Evolutionary conservation across 495 filamentous ascomycete species (phyloP), one percentile per base, ranked within the genome.

Genomic region (Xylaria scruposa): DNA sequence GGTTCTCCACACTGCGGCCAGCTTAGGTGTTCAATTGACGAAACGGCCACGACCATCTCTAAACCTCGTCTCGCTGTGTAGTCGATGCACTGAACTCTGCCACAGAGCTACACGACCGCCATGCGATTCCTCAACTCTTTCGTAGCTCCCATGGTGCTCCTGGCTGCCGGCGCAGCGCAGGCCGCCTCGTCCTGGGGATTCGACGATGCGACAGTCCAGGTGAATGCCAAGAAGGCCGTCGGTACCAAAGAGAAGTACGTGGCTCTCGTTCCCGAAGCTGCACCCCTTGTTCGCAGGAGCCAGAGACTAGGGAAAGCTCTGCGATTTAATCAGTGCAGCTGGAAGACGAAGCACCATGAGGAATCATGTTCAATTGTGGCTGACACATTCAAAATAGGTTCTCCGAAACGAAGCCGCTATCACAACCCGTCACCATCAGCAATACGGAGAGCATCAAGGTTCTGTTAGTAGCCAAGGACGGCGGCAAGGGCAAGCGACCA

Each of bases 141-240:
- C 70, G 72, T 84, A 24, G 78, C 84, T 47, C 83, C 84, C 68
- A 73, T 88, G 5, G 74, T 87, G 76, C 78, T 87, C 15, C 74
- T 84, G 56, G 80, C 83, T 69, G 81, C 83, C 54, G 81, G 82
- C 71, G 77, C 81, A 74, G 83, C 77, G 75, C 80, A 85, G 70
- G 91, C 92, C 53, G 92, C 93, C 64, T 89, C 92, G 44, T 89
- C 90, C 38, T 97, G 94, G 94, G 88, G 89, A 24, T 96, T 96
- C 80, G 88, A 91, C 78, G 94, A 97, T 86, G 94, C 91, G 79
- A 93, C 89, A 76, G 82, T 97, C 80, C 88, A 90, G 67, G 87
- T 97, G 74, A 88, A 90, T 78, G 81, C 87, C 61, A 97, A 83
- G 78, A 83, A 94, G 84, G 90, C 88, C 26, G 91, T 82, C 68